These are phyloP conservation scores for Mallotus nudiflorus DNA, from an alignment of 345 rosid genomes.

Conservation along the genomic window DNA sequence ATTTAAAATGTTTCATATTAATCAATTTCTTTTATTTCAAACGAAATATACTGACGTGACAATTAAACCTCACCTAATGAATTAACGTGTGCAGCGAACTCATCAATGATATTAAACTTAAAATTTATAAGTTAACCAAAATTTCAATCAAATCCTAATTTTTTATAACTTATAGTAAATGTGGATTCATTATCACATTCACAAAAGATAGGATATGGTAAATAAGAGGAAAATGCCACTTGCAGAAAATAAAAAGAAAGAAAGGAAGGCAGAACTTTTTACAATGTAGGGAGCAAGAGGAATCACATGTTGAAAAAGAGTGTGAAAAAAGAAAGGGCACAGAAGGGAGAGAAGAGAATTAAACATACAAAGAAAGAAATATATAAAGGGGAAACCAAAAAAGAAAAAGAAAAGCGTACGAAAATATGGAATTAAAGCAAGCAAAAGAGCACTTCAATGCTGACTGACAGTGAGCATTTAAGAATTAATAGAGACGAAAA, in stretches of 20 bases:
- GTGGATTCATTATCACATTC: too few relatives aligned
- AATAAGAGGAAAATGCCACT: not conserved
- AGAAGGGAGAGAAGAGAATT: not conserved
- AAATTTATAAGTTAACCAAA: too few relatives aligned
- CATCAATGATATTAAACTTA: too few relatives aligned
- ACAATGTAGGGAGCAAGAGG: not conserved
- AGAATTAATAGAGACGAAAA: not conserved
- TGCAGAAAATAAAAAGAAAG: not conserved
- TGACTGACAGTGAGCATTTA: slow-evolving; percentile 6
- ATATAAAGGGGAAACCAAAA: not conserved
- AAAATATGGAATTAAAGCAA: slow-evolving; percentile 18
- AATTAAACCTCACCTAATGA: too few relatives aligned
- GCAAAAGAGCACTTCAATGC: slow-evolving; percentile 14
- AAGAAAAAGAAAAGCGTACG: not conserved
- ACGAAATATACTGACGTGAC: too few relatives aligned
- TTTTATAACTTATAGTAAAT: too few relatives aligned
- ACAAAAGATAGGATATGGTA: not conserved
- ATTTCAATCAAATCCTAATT: too few relatives aligned
- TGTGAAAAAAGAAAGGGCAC: slow-evolving; percentile 3
- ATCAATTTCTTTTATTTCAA: too few relatives aligned
- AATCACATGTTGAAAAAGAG: not conserved
- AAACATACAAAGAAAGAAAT: not conserved
- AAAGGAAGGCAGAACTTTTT: not conserved
- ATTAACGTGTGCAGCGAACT: too few relatives aligned
- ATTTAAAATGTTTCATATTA: too few relatives aligned